phyloP scores from a whole-genome alignment of 169 alveolate species.

The Pseudocohnilembus persalinus region DNA sequence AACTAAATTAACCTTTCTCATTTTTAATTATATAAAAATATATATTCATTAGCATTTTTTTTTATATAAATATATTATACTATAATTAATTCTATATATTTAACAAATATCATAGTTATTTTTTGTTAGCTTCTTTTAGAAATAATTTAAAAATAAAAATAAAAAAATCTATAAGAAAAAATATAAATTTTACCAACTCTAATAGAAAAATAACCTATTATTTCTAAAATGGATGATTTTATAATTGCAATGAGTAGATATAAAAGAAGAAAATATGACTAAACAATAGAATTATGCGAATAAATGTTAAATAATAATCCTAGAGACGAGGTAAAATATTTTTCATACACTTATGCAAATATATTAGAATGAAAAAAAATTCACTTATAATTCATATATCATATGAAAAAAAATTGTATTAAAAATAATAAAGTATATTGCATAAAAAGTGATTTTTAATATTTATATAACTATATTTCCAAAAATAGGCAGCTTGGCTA shows the following conservation, averaged over 20 bases:
- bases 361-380: background rate
- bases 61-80: no score
- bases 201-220: no score
- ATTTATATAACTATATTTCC: background rate
- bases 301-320: slow-evolving; percentile 63
- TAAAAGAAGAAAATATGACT: slow-evolving; percentile 79
- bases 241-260: slow-evolving; percentile 78
- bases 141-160: no score
- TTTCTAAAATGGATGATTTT: slow-evolving; percentile 80
- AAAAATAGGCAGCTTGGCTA: slow-evolving; percentile 81
- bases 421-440: background rate
- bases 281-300: slow-evolving; percentile 78
- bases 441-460: background rate
- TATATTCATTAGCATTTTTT: no score
- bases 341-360: no score
- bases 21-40: no score
- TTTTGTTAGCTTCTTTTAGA: no score
- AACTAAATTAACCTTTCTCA: no score
- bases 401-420: background rate
- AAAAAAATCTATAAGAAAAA: no score
- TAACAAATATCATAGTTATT: no score
- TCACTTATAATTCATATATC: background rate
- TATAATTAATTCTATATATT: no score
- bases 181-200: no score
- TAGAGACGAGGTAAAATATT: slow-evolving; percentile 53